Evolutionary conservation across 2,329 filamentous ascomycete genomes (phyloP).

Genomic region (Ustilaginoidea virens): DNA sequence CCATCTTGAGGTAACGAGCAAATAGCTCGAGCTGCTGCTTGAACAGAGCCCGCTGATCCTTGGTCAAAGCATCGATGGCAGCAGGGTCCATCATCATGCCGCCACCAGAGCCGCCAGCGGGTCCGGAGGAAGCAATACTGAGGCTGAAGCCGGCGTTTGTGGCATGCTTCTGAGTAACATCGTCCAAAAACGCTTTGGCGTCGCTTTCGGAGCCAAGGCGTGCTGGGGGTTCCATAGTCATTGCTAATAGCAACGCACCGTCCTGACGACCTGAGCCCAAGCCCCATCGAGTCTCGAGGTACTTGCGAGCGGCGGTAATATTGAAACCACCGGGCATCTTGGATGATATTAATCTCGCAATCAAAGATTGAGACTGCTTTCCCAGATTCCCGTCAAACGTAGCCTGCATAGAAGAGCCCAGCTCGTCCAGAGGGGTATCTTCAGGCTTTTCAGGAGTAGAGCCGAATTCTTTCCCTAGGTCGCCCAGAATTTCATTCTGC

Average conservation of each 20-base stretch:
- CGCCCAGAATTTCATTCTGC: constrained; percentile 96
- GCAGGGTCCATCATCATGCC: constrained; percentile 99
- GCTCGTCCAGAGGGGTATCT: constrained; percentile 89
- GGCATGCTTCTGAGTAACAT: constrained; percentile 81
- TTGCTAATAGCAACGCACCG: constrained; percentile 69
- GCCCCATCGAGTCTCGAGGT: constrained; percentile 88
- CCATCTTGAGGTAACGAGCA: constrained; percentile 91
- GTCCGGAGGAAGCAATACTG: constrained; percentile 60
- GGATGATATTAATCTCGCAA: constrained; percentile 89
- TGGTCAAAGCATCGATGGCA: constrained; percentile 89
- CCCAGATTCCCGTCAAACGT: constrained; percentile 98
- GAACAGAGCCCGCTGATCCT: constrained; percentile 89
- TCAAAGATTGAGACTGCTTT: constrained; percentile 86
- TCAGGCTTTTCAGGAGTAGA: constrained; percentile 97
- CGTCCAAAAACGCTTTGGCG: constrained; percentile 84
- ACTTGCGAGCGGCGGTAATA: constrained; percentile 89
- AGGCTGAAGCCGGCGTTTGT: constrained; percentile 68
- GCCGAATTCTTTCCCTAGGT: constrained; percentile 95
- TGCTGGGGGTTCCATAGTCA: constrained; percentile 83
- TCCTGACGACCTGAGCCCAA: constrained; percentile 78
- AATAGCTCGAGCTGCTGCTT: constrained; percentile 96
- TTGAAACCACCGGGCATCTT: constrained; percentile 99
- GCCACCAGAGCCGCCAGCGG: constrained; percentile 51
- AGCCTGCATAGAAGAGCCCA: constrained; percentile 87
- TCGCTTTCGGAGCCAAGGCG: constrained; percentile 82